phyloP scores from a whole-genome alignment of 1,284 basidiomycete species.

The Erythrobasidium hasegawianum region DNA sequence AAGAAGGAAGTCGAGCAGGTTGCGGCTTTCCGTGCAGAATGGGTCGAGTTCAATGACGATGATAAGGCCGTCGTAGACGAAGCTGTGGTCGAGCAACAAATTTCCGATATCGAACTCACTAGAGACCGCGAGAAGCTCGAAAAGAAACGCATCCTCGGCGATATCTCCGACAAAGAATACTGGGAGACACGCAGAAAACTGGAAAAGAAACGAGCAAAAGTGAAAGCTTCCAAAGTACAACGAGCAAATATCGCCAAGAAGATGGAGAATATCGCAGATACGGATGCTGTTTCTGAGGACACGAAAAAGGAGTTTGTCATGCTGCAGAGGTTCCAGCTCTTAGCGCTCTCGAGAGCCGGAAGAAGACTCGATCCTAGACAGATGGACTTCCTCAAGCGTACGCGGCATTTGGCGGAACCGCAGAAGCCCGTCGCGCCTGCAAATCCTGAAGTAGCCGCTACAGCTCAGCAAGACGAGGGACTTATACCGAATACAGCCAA shows the following conservation, averaged over 20 bases:
- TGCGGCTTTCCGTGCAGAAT: neutral
- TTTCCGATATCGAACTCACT: neutral
- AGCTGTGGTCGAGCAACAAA: neutral
- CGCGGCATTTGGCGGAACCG: neutral
- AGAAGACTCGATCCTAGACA: neutral
- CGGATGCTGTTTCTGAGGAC: neutral
- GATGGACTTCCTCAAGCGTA: neutral
- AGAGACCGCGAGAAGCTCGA: constrained; percentile 1
- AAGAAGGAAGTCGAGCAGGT: neutral
- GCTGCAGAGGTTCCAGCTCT: neutral
- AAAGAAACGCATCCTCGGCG: neutral
- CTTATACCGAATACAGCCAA: neutral
- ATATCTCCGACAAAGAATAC: neutral
- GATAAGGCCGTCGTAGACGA: neutral
- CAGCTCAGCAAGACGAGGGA: neutral
- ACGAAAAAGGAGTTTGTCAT: neutral
- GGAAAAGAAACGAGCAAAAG: neutral
- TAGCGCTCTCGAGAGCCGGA: neutral
- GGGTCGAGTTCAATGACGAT: neutral
- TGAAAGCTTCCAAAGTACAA: neutral
- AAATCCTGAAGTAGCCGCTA: neutral
- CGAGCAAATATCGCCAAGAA: constrained; percentile 1
- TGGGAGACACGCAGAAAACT: neutral
- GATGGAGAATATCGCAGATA: neutral
- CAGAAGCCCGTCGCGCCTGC: neutral